A percentile compares a stretch with the other conserved stretches of the same genome.
Conservation (phyloP, 768 basidiomycete genomes). For the Lentinula aciculospora region DNA sequence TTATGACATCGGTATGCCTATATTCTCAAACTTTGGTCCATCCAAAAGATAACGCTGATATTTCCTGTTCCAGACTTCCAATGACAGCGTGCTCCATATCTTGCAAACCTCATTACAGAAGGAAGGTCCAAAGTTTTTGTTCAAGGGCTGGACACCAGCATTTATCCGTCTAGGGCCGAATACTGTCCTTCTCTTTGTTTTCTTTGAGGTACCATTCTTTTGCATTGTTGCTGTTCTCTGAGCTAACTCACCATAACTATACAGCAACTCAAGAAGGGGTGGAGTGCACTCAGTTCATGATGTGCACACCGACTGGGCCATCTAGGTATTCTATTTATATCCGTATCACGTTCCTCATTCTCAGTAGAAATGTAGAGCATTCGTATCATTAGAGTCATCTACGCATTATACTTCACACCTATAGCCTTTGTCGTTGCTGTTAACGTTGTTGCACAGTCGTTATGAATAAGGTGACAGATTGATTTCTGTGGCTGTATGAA, state of each 20-base stretch:
- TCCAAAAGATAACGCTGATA: background rate
- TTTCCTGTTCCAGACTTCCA: constrained; percentile 37
- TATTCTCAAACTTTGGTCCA: background rate
- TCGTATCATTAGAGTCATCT: constrained; percentile 7
- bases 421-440: background rate
- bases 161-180: constrained; percentile 82
- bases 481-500: too few relatives aligned
- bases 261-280: constrained; percentile 69
- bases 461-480: too few relatives aligned
- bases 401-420: constrained; percentile 14
- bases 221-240: background rate
- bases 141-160: constrained; percentile 89
- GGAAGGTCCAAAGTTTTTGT: constrained; percentile 74
- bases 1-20: constrained; percentile 64
- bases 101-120: constrained; percentile 54
- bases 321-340: constrained; percentile 1
- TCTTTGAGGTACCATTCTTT: constrained; percentile 59
- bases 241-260: background rate
- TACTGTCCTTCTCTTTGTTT: constrained; percentile 80
- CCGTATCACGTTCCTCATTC: constrained; percentile 4
- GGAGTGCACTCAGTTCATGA: constrained; percentile 25
- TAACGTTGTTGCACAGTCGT: too few relatives aligned
- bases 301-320: background rate
- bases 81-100: constrained; percentile 42
- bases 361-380: constrained; percentile 1